A percentile compares a stretch with the other conserved stretches of the same genome.
Conservation (phyloP, 176 grass and related monocot genomes). For the Poa annua region DNA sequence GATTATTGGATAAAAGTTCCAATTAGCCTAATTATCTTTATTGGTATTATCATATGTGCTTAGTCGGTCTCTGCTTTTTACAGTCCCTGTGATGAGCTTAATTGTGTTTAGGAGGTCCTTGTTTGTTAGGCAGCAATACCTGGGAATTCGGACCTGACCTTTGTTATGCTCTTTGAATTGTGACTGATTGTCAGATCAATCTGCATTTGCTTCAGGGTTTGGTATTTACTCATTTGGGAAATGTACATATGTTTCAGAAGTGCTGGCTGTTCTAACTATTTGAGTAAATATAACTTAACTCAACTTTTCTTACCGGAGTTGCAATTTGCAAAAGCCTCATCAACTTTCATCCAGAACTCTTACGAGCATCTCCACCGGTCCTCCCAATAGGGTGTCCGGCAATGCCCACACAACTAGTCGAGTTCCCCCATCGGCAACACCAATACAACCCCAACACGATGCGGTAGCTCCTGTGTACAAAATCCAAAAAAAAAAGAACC, state of each 20-base stretch:
- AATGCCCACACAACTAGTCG: too few species aligned
- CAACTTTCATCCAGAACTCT: background rate
- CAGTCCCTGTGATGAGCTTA: background rate
- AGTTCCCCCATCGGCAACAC: too few species aligned
- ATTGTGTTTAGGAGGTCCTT: background rate
- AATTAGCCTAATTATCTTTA: background rate
- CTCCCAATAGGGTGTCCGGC: too few species aligned
- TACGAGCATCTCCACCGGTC: too few species aligned
- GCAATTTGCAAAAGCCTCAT: background rate
- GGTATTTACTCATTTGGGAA: background rate
- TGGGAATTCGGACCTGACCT: background rate
- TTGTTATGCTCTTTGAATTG: background rate
- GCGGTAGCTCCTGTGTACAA: too few species aligned
- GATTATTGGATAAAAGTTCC: background rate
- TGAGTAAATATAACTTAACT: background rate
- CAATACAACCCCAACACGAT: too few species aligned
- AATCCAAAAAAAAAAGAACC: too few species aligned
- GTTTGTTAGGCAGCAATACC: background rate
- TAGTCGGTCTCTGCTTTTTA: background rate
- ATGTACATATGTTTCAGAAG: background rate
- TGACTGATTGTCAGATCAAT: background rate
- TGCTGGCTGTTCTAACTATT: background rate
- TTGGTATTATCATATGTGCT: background rate
- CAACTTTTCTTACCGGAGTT: background rate
- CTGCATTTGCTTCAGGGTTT: conserved; percentile 2